Percentiles rank a stretch among this genome's conserved stretches.
These are phyloP conservation scores for Petrea volubilis DNA, from an alignment of 257 asterid species.

Conservation along the genomic window DNA sequence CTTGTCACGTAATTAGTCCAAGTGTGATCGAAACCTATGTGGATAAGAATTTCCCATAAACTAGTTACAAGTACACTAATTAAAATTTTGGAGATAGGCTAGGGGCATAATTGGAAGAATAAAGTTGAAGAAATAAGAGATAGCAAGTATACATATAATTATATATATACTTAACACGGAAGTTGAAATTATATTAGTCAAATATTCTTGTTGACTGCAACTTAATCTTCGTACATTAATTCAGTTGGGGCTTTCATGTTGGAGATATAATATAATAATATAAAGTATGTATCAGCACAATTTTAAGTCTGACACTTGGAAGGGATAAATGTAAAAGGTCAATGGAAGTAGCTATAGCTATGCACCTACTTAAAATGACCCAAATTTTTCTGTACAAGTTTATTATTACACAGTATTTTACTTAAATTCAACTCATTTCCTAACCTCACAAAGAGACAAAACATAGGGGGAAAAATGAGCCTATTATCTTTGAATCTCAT, in stretches of 20 bases:
- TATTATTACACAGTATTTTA: constrained; percentile 20
- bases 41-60: too few relatives aligned
- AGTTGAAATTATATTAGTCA: too few relatives aligned
- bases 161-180: too few relatives aligned
- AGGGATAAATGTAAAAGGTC: constrained; percentile 30
- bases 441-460: constrained; percentile 12
- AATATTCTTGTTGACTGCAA: neutral
- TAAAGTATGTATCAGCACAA: neutral
- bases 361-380: constrained; percentile 31
- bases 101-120: too few relatives aligned
- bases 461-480: neutral
- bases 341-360: constrained; percentile 38
- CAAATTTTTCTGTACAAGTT: constrained; percentile 1
- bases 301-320: neutral
- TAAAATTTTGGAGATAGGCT: too few relatives aligned
- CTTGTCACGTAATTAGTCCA: too few relatives aligned
- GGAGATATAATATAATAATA: neutral
- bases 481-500: too few relatives aligned
- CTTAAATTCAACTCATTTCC: constrained; percentile 23
- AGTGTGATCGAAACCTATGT: too few relatives aligned
- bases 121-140: too few relatives aligned
- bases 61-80: too few relatives aligned
- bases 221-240: neutral
- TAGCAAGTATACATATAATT: too few relatives aligned
- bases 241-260: neutral